A percentile compares a stretch with the other conserved stretches of the same genome.
phyloP scores from a whole-genome alignment of 768 basidiomycete species.

The Mycena vitilis region DNA sequence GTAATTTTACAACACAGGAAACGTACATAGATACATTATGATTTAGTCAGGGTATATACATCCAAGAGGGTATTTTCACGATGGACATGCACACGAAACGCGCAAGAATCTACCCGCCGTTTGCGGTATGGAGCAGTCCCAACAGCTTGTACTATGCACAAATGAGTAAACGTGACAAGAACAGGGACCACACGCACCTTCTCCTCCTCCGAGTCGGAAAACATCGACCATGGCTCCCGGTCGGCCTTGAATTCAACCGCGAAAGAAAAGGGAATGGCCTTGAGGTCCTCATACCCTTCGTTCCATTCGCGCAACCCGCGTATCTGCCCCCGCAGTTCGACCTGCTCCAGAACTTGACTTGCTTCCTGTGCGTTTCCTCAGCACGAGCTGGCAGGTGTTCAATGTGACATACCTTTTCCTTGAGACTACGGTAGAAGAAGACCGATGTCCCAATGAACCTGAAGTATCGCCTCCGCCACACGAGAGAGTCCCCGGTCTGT shows the following conservation, averaged over 20 bases:
- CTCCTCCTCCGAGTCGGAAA: constrained; percentile 70
- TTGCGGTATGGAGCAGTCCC: constrained; percentile 53
- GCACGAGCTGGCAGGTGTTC: not conserved
- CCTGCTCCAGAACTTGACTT: constrained; percentile 50
- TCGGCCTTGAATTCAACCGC: constrained; percentile 69
- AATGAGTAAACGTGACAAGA: not conserved
- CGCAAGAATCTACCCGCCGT: constrained; percentile 6
- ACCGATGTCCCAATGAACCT: constrained; percentile 61
- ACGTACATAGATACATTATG: not conserved
- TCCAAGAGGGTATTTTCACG: constrained; percentile 19
- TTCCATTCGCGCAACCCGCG: constrained; percentile 68
- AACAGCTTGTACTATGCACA: constrained; percentile 55
- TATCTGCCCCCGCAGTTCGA: constrained; percentile 61
- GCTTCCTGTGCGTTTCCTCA: constrained; percentile 49
- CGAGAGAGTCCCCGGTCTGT: constrained; percentile 62
- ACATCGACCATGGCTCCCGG: constrained; percentile 66
- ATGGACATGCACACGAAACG: not conserved
- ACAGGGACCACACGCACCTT: constrained; percentile 54
- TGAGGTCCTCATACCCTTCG: constrained; percentile 75
- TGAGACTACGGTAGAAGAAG: constrained; percentile 63
- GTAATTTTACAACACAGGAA: not conserved
- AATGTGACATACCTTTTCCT: constrained; percentile 50
- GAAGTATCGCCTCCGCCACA: constrained; percentile 76
- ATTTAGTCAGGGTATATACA: constrained; percentile 20
- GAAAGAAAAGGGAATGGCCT: constrained; percentile 75